These are phyloP conservation scores for Diaporthe ampelina DNA, from an alignment of 2,329 filamentous ascomycete species.

Conservation along the genomic window DNA sequence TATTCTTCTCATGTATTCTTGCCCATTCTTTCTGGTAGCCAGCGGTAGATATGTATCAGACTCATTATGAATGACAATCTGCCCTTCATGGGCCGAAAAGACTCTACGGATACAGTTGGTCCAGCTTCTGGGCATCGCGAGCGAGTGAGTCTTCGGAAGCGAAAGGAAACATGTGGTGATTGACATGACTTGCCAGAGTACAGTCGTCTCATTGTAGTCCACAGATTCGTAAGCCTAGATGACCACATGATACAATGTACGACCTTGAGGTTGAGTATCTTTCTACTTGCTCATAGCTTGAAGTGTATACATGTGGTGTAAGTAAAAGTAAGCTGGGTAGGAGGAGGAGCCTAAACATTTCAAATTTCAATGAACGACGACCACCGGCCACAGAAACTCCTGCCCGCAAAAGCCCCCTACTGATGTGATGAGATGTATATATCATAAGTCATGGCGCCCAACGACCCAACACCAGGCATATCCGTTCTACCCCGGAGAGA, in stretches of 20 bases:
- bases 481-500: not conserved
- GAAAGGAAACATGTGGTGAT: not conserved
- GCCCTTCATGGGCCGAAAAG: not conserved
- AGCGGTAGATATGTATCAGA: conserved; percentile 13
- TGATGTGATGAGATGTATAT: conserved; percentile 28
- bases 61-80: conserved; percentile 1
- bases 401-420: conserved; percentile 25
- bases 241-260: conserved; percentile 1
- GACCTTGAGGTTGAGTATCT: conserved; percentile 25
- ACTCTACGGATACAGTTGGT: not conserved
- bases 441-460: conserved; percentile 35
- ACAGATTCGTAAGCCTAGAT: not conserved
- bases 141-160: not conserved
- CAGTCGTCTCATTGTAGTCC: not conserved
- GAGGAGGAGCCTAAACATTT: conserved; percentile 13
- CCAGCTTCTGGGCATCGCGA: not conserved
- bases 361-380: conserved; percentile 31
- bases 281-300: conserved; percentile 27
- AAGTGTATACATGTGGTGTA: conserved; percentile 28
- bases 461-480: conserved; percentile 14
- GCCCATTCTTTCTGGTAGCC: not conserved
- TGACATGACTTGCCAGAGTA: not conserved
- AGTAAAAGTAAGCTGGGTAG: conserved; percentile 29
- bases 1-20: not conserved
- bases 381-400: conserved; percentile 33